Evolutionary conservation across 495 filamentous ascomycete genomes (phyloP).

Genomic region (Parathielavia appendiculata): DNA sequence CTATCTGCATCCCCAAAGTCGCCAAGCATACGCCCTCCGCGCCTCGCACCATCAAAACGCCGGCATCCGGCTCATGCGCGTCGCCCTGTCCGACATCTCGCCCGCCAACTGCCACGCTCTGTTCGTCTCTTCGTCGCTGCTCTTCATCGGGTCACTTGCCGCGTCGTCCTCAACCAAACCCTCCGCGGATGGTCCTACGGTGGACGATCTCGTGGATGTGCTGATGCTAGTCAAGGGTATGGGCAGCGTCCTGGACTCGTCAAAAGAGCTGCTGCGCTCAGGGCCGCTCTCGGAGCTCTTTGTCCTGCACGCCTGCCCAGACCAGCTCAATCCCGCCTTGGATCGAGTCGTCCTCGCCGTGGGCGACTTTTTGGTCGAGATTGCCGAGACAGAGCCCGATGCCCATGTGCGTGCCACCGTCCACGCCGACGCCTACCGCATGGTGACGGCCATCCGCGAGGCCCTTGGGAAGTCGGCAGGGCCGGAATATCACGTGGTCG

Average conservation of each 20-base stretch:
- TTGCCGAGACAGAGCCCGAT: neutral
- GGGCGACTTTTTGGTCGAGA: constrained; percentile 4
- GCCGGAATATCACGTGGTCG: constrained; percentile 25
- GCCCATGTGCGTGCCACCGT: constrained; percentile 12
- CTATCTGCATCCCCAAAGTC: constrained; percentile 16
- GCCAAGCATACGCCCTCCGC: constrained; percentile 13
- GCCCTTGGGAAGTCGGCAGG: neutral
- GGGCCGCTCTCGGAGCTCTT: constrained; percentile 25
- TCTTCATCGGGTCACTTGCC: constrained; percentile 26
- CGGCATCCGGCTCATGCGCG: constrained; percentile 24
- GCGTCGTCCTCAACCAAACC: constrained; percentile 1
- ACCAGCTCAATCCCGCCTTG: neutral
- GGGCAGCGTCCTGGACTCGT: constrained; percentile 20
- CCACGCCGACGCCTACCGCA: constrained; percentile 11
- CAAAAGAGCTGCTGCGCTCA: constrained; percentile 8
- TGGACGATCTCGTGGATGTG: constrained; percentile 26
- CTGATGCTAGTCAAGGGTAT: constrained; percentile 28
- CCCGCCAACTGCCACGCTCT: constrained; percentile 30
- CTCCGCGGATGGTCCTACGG: neutral
- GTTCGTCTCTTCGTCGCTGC: constrained; percentile 23
- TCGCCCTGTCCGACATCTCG: constrained; percentile 23
- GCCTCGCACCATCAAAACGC: constrained; percentile 27
- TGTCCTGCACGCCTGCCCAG: neutral
- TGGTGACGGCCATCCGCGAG: constrained; percentile 10
- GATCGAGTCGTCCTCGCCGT: constrained; percentile 14